Percentiles rank a stretch among this genome's conserved stretches.
Evolutionary conservation across 352 stramenopile genomes (phyloP).

Genomic region (Phytophthora melonis): DNA sequence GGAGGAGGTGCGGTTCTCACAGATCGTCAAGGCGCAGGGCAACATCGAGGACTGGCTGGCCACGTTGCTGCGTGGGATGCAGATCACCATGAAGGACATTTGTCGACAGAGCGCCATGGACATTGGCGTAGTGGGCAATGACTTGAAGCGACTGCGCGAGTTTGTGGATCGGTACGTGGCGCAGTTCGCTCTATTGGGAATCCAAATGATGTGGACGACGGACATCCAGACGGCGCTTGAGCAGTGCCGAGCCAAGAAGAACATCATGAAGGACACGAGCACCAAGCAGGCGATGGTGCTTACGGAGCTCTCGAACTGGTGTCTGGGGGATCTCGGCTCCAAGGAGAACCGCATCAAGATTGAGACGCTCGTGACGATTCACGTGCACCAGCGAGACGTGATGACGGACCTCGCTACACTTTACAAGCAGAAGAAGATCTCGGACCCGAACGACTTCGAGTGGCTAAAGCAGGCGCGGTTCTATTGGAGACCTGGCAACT

Average conservation of each 20-base stretch:
- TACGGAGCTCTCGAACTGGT: constrained; percentile 96
- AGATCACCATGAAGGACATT: constrained; percentile 98
- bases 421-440: constrained; percentile 97
- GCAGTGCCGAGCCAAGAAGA: constrained; percentile 96
- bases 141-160: constrained; percentile 92
- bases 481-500: constrained; percentile 96
- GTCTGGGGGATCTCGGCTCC: constrained; percentile 95
- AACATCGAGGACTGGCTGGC: constrained; percentile 99
- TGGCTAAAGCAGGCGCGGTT: constrained; percentile 99
- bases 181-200: constrained; percentile 96
- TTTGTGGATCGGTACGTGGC: constrained; percentile 96
- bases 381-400: constrained; percentile 98
- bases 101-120: constrained; percentile 94
- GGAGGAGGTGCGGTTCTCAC: constrained; percentile 95
- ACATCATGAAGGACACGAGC: constrained; percentile 98
- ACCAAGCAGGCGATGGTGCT: constrained; percentile 94
- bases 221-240: constrained; percentile 96
- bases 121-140: constrained; percentile 92
- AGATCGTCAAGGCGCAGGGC: constrained; percentile 95
- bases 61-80: constrained; percentile 95
- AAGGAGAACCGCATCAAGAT: constrained; percentile 98
- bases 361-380: constrained; percentile 98
- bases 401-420: constrained; percentile 94
- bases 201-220: constrained; percentile 98
- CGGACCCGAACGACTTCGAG: constrained; percentile 98